These are phyloP conservation scores for Myxozyma udenii DNA, from an alignment of 805 yeast species.

Conservation along the genomic window DNA sequence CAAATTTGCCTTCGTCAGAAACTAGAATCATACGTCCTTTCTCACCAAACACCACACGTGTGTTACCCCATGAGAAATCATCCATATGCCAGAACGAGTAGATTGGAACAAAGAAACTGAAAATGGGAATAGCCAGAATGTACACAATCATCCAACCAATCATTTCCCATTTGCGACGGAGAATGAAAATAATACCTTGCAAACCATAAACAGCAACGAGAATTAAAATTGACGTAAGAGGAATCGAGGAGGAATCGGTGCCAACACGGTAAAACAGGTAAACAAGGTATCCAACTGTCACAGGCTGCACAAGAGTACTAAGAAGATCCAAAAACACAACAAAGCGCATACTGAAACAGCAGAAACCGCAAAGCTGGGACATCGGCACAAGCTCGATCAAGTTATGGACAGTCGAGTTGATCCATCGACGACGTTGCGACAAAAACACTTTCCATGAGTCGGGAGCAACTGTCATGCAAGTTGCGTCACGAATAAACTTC, in stretches of 20 bases:
- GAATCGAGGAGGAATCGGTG: constrained; percentile 48
- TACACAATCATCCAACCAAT: constrained; percentile 57
- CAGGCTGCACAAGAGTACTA: constrained; percentile 61
- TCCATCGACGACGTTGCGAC: constrained; percentile 68
- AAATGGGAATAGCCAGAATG: constrained; percentile 55
- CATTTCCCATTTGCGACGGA: constrained; percentile 47
- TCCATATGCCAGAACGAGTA: constrained; percentile 65
- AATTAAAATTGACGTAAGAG: constrained; percentile 54
- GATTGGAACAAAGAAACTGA: constrained; percentile 55
- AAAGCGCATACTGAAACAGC: constrained; percentile 63
- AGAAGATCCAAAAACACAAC: constrained; percentile 55
- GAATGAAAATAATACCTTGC: constrained; percentile 53
- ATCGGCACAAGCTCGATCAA: constrained; percentile 58
- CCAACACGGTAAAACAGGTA: constrained; percentile 53
- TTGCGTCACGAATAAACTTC: constrained; percentile 55
- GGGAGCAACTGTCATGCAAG: constrained; percentile 60
- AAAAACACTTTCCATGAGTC: constrained; percentile 54
- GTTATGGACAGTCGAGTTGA: constrained; percentile 63
- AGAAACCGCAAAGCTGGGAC: constrained; percentile 61
- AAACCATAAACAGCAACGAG: constrained; percentile 56
- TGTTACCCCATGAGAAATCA: constrained; percentile 67
- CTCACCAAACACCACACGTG: constrained; percentile 56
- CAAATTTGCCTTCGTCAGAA: constrained; percentile 51
- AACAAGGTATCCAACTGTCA: constrained; percentile 48
- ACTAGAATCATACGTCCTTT: constrained; percentile 49